Evolutionary conservation across 768 basidiomycete species (phyloP), one percentile per base, ranked within the genome.

Genomic region (Lentinus tigrinus): DNA sequence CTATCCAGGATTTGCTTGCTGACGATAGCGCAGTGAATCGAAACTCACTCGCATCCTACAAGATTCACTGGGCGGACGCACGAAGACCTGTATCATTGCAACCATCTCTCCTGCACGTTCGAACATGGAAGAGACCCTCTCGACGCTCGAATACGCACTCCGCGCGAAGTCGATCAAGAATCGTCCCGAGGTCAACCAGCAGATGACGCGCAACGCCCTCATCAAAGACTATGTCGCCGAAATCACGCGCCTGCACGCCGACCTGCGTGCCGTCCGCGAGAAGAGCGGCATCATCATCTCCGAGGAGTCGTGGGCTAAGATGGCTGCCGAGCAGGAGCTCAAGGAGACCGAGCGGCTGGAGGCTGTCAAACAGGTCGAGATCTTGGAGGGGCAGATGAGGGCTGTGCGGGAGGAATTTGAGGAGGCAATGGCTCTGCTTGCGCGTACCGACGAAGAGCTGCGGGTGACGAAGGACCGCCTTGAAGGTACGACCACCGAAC

Each of bases 21-120:
- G 4, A 58, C 36, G n/a, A 24, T 9, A 19, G n/a, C 6, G 10
- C 66, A 92, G 94, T 26, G 97, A 99, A 74, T 98, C 96, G 3
- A 98, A 98, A 70, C 88, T 99, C 52, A 99, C 97, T 14, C 91
- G 97, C 36, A 81, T 99, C 10, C 81, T 99, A 4, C 96, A 98
- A 87, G 97, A 99, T 74, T 99, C 97, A n/a, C 81, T 99, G 4
- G 97, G 97, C 6, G 97, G 97, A 0, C 83, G 87, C 31, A 99
- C 97, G 6, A 98, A 98, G 75, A 99, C 97, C 0, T 96, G 94
- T 66, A 94, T 99, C 68, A 91, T 99, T 61, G 97, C 95, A 0
- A 98, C 97, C 6, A 85, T 98, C 66, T 96, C 94, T 9, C 96
- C 97, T 1, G 91, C 93, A 4, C 85, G 92, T 23, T 91, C 87